A percentile compares a stretch with the other conserved stretches of the same genome.
phyloP scores from a whole-genome alignment of 2,329 filamentous ascomycete genomes.

The Monosporascus sp. region DNA sequence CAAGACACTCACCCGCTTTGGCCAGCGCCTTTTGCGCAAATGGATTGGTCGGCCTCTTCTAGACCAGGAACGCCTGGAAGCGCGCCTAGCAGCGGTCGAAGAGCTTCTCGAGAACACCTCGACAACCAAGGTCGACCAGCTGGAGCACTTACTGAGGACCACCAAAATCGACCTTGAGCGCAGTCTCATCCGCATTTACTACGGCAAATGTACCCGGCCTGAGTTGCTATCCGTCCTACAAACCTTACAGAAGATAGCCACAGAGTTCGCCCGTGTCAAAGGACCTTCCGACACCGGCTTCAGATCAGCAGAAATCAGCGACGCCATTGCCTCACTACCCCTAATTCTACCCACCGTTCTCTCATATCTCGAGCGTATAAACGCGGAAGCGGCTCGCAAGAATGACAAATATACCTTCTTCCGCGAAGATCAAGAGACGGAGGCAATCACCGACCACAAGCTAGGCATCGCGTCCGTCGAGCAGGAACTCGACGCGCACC shows the following conservation, averaged over 20 bases:
- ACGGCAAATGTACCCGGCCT: conserved; percentile 87
- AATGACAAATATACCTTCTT: conserved; percentile 97
- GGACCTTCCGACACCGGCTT: conserved; percentile 66
- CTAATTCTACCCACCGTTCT: conserved; percentile 68
- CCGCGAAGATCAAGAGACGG: conserved; percentile 77
- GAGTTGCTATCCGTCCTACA: conserved; percentile 84
- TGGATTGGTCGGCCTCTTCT: conserved; percentile 92
- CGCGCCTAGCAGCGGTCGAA: conserved; percentile 76
- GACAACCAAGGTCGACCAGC: conserved; percentile 62
- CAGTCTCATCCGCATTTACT: conserved; percentile 91
- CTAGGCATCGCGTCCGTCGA: conserved; percentile 88
- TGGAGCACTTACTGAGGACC: conserved; percentile 65
- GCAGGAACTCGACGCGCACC: conserved; percentile 77
- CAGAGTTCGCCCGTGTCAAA: conserved; percentile 66
- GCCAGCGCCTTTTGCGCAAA: conserved; percentile 80
- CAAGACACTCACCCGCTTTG: conserved; percentile 85
- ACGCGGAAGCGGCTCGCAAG: conserved; percentile 70
- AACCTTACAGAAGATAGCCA: conserved; percentile 74
- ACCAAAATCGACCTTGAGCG: conserved; percentile 83
- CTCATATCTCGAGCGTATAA: conserved; percentile 77
- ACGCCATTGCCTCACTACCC: conserved; percentile 70
- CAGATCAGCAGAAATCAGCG: conserved; percentile 59
- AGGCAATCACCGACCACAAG: conserved; percentile 84
- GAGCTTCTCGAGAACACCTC: conserved; percentile 70
- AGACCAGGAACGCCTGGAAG: conserved; percentile 67